phyloP scores from a whole-genome alignment of 306 rosid species.

The Cyamopsis tetragonoloba region DNA sequence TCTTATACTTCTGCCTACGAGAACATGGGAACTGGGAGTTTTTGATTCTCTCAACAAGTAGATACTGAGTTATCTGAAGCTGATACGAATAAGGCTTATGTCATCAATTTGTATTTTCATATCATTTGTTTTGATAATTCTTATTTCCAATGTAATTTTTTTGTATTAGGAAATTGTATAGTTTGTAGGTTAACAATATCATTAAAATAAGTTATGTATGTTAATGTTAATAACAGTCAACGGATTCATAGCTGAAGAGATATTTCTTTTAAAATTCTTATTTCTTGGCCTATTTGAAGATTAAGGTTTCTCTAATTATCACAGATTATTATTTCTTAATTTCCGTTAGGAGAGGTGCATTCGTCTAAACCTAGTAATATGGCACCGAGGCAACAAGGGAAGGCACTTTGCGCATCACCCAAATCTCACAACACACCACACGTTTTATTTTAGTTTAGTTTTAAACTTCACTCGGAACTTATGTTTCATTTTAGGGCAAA shows the following conservation, averaged over 20 bases:
- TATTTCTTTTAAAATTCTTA: neutral
- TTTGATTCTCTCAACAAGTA: neutral
- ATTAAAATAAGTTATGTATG: neutral
- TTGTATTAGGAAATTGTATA: slow-evolving; percentile 24
- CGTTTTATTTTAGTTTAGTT: no score
- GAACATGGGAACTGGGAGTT: slow-evolving; percentile 17
- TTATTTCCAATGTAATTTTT: slow-evolving; percentile 9
- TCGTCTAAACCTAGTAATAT: neutral
- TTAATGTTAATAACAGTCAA: neutral
- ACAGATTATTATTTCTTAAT: neutral
- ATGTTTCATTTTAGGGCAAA: no score
- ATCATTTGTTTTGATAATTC: slow-evolving; percentile 16
- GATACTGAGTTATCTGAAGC: slow-evolving; percentile 16
- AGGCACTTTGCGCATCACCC: no score
- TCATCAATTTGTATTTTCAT: slow-evolving; percentile 22
- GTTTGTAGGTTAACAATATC: slow-evolving; percentile 16
- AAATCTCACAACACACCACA: no score
- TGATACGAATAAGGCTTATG: slow-evolving; percentile 24
- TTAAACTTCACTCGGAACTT: no score
- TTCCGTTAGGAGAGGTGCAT: neutral
- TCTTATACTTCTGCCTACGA: slow-evolving; percentile 18
- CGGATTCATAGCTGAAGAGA: neutral
- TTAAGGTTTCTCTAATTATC: neutral
- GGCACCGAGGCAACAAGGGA: no score
- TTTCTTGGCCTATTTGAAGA: neutral